Percentiles rank a stretch among this genome's conserved stretches.
phyloP scores from a whole-genome alignment of 345 rosid species.

The Toxicodendron radicans region DNA sequence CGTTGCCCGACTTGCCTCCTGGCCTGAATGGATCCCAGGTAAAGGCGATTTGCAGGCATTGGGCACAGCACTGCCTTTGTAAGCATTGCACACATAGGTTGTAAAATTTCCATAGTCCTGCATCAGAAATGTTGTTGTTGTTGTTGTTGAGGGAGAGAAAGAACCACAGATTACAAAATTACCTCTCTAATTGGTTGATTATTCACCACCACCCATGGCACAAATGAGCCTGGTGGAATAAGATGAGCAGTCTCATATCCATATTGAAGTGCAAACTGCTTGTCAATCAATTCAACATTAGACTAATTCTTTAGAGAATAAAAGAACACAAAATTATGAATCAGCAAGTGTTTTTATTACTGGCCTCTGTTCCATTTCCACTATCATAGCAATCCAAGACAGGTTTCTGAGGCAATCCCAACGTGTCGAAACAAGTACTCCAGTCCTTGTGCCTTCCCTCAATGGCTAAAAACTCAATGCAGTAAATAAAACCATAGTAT shows the following conservation, averaged over 20 bases:
- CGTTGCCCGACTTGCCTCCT: slow-evolving; percentile 7
- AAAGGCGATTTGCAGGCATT: slow-evolving; percentile 24
- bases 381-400: slow-evolving; percentile 27
- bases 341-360: background rate
- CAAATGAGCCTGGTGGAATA: slow-evolving; percentile 29
- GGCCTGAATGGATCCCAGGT: slow-evolving; percentile 6
- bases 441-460: slow-evolving; percentile 32
- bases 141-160: background rate
- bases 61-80: slow-evolving; percentile 32
- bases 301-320: background rate
- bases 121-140: background rate
- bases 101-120: slow-evolving; percentile 41
- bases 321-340: background rate
- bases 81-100: slow-evolving; percentile 37
- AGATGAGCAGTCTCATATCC: slow-evolving; percentile 38
- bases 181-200: slow-evolving; percentile 32
- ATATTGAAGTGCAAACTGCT: slow-evolving; percentile 34
- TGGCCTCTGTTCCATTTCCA: slow-evolving; percentile 38
- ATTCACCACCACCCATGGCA: slow-evolving; percentile 48
- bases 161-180: slow-evolving; percentile 1
- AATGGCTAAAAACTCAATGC: slow-evolving; percentile 41
- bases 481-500: slow-evolving; percentile 33
- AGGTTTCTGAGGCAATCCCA: slow-evolving; percentile 30
- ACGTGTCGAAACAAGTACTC: slow-evolving; percentile 31
- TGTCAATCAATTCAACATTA: background rate